Conservation (phyloP, 176 grass and related monocot species). For the Olyra latifolia region DNA sequence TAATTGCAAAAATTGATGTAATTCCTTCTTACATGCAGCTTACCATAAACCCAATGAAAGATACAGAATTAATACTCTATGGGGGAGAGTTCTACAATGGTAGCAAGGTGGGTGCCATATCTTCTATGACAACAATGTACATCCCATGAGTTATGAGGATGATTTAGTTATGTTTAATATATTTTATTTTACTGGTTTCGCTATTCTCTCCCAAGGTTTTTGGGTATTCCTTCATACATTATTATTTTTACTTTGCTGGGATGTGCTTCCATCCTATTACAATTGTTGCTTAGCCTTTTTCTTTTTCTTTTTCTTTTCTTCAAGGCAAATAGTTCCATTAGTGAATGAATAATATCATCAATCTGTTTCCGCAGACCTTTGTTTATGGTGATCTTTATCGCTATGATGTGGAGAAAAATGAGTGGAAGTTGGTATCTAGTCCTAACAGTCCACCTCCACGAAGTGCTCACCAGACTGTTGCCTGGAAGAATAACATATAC, state of each 20-base stretch:
- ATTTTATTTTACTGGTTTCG: neutral
- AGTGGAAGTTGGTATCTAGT: slow-evolving; percentile 96
- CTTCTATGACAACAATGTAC: slow-evolving; percentile 2
- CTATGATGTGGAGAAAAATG: slow-evolving; percentile 95
- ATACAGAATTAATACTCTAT: slow-evolving; percentile 83
- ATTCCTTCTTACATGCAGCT: slow-evolving; percentile 48
- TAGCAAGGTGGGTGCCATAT: slow-evolving; percentile 60
- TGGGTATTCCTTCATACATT: neutral
- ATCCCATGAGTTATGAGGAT: neutral
- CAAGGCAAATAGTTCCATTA: neutral
- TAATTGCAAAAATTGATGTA: neutral
- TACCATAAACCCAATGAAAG: slow-evolving; percentile 78
- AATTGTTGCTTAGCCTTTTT: neutral
- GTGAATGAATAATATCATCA: slow-evolving; percentile 7
- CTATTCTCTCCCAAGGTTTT: slow-evolving; percentile 2
- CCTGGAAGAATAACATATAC: slow-evolving; percentile 95
- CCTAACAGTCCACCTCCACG: slow-evolving; percentile 96
- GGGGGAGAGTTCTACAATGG: slow-evolving; percentile 99
- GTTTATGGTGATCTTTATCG: slow-evolving; percentile 99
- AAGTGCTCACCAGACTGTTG: slow-evolving; percentile 92
- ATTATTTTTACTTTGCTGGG: neutral
- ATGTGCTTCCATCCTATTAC: neutral
- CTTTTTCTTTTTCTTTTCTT: neutral
- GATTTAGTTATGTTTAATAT: neutral
- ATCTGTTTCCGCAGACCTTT: slow-evolving; percentile 72